phyloP scores from a whole-genome alignment of 805 yeast genomes.

The Jamesozyma spencerorum region DNA sequence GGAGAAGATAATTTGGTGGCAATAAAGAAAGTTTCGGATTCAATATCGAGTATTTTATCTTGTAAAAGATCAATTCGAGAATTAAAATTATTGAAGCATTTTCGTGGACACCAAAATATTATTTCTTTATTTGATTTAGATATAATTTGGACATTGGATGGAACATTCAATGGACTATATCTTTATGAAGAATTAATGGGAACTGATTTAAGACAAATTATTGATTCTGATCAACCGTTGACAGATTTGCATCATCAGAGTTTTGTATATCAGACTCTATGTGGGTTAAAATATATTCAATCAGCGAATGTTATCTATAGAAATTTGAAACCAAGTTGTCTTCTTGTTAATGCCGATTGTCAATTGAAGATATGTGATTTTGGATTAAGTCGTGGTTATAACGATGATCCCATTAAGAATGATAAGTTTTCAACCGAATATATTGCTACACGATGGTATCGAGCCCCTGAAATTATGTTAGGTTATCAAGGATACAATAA shows the following conservation, averaged over 20 bases:
- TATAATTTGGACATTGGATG: slow-evolving; percentile 54
- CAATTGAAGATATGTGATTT: slow-evolving; percentile 93
- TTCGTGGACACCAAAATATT: slow-evolving; percentile 91
- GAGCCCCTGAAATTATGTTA: slow-evolving; percentile 96
- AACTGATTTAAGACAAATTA: slow-evolving; percentile 95
- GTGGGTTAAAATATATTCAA: slow-evolving; percentile 85
- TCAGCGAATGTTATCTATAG: slow-evolving; percentile 87
- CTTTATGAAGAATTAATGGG: slow-evolving; percentile 95
- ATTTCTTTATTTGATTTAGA: slow-evolving; percentile 91
- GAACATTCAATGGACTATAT: slow-evolving; percentile 80
- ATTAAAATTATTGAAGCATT: slow-evolving; percentile 77
- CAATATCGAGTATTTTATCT: slow-evolving; percentile 77
- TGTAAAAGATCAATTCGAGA: slow-evolving; percentile 89
- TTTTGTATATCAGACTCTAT: slow-evolving; percentile 81
- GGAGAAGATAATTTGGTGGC: slow-evolving; percentile 77
- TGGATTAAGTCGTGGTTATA: slow-evolving; percentile 91
- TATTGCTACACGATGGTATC: slow-evolving; percentile 96
- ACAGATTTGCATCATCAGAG: slow-evolving; percentile 92
- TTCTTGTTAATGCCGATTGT: slow-evolving; percentile 90
- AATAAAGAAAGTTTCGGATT: slow-evolving; percentile 87
- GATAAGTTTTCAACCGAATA: slow-evolving; percentile 91
- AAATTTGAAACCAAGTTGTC: slow-evolving; percentile 88
- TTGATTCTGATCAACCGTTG: slow-evolving; percentile 82
- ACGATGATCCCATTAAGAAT: slow-evolving; percentile 69
- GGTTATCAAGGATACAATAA: slow-evolving; percentile 88